Evolutionary conservation across 1,284 basidiomycete genomes (phyloP).

Genomic region (Cryptococcus amylolentus): DNA sequence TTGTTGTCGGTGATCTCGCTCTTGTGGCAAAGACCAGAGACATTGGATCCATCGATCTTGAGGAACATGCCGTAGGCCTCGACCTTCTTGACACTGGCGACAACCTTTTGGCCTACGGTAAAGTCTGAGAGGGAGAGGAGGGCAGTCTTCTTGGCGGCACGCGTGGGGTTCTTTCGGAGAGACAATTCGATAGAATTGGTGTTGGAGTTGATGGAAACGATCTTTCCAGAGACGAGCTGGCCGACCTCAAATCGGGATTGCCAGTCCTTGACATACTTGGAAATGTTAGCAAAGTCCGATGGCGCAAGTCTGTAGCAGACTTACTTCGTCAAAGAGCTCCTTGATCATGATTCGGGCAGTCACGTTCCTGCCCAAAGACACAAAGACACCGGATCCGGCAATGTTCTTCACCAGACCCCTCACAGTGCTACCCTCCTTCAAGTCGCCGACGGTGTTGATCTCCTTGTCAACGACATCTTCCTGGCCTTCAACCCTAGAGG

Average conservation of each 20-base stretch:
- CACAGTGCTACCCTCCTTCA: slow-evolving; percentile 69
- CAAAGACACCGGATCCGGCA: slow-evolving; percentile 78
- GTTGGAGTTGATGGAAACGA: slow-evolving; percentile 64
- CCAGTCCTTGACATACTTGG: slow-evolving; percentile 92
- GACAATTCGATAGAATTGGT: slow-evolving; percentile 82
- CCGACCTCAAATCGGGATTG: slow-evolving; percentile 72
- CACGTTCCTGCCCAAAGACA: slow-evolving; percentile 73
- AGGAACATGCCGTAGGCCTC: slow-evolving; percentile 92
- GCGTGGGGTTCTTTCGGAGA: slow-evolving; percentile 59
- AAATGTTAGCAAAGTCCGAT: slow-evolving; percentile 7
- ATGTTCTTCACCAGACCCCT: slow-evolving; percentile 88
- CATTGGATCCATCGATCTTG: slow-evolving; percentile 72
- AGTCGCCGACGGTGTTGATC: slow-evolving; percentile 61
- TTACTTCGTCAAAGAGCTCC: slow-evolving; percentile 84
- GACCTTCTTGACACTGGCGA: slow-evolving; percentile 69
- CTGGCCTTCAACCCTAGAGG: slow-evolving; percentile 58
- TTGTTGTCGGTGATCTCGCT: slow-evolving; percentile 85
- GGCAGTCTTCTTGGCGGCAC: slow-evolving; percentile 49
- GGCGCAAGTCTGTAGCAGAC: slow-evolving; percentile 22
- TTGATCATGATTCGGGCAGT: slow-evolving; percentile 91
- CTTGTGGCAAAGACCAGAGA: slow-evolving; percentile 91
- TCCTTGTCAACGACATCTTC: slow-evolving; percentile 62
- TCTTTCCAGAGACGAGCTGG: slow-evolving; percentile 81
- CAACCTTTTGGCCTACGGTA: slow-evolving; percentile 68
- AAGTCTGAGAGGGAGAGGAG: slow-evolving; percentile 57